Conservation (phyloP, 345 rosid species). For the Salix exigua region DNA sequence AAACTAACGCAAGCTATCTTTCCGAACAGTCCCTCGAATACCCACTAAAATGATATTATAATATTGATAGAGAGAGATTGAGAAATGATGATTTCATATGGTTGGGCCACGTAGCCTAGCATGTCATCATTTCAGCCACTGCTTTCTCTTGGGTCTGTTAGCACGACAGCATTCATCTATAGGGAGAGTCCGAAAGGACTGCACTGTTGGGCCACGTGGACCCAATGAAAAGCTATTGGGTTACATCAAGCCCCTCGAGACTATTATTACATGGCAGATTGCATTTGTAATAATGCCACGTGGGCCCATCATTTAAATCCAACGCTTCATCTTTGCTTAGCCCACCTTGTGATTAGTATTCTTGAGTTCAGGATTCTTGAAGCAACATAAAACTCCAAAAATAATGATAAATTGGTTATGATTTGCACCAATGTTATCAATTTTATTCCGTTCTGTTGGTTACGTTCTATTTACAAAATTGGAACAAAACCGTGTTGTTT, state of each 20-base stretch:
- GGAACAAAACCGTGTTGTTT: no score
- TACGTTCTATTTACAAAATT: no score
- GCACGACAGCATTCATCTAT: no score
- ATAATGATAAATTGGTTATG: no score
- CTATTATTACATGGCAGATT: neutral
- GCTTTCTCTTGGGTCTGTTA: neutral
- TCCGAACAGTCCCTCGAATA: no score
- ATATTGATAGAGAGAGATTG: neutral
- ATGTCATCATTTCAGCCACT: neutral
- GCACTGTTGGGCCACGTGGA: neutral
- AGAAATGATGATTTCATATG: neutral
- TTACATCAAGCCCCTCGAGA: neutral
- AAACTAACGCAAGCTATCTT: no score
- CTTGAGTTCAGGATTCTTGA: no score
- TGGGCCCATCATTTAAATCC: neutral
- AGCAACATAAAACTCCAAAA: no score
- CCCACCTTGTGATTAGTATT: no score
- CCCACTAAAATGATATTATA: no score
- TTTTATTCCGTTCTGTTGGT: no score
- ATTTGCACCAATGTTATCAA: no score
- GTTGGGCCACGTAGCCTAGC: neutral
- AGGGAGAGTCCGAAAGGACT: neutral
- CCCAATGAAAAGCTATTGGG: neutral
- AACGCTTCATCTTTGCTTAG: neutral
- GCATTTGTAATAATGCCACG: neutral